Conservation (phyloP, 2,329 filamentous ascomycete genomes). For the Helotiales sp. region DNA sequence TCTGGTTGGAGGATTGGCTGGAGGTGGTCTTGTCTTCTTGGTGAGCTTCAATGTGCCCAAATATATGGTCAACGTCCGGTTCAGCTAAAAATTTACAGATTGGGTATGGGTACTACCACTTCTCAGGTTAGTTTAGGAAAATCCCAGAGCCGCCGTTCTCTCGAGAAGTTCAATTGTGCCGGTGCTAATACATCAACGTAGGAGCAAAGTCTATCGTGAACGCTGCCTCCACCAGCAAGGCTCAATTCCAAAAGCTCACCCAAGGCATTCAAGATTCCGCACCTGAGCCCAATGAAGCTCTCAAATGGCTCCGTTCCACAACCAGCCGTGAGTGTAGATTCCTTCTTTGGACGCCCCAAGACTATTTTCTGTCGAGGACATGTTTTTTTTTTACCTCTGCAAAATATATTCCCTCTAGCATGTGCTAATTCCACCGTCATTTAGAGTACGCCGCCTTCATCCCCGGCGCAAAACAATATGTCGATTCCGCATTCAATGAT, state of each 20-base stretch:
- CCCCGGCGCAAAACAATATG: conserved; percentile 70
- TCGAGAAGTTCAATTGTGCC: not conserved
- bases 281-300: conserved; percentile 69
- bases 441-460: conserved; percentile 71
- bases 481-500: conserved; percentile 73
- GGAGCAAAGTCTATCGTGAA: conserved; percentile 48
- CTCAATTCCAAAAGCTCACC: conserved; percentile 63
- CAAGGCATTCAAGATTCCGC: conserved; percentile 65
- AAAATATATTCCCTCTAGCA: not conserved
- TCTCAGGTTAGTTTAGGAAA: conserved; percentile 47
- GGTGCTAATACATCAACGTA: not conserved
- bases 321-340: conserved; percentile 55
- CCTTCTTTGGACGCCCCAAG: no score
- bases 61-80: not conserved
- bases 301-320: conserved; percentile 68
- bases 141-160: not conserved
- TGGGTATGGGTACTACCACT: conserved; percentile 58
- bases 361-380: no score
- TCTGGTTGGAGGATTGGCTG: conserved; percentile 54
- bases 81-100: conserved; percentile 33
- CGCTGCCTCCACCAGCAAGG: conserved; percentile 59
- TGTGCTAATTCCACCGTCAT: not conserved
- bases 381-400: no score
- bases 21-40: conserved; percentile 52
- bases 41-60: conserved; percentile 29